Percentiles rank a stretch among this genome's conserved stretches.
Evolutionary conservation across 164 flowering plant species (phyloP).

Genomic region (Liriodendron chinense): DNA sequence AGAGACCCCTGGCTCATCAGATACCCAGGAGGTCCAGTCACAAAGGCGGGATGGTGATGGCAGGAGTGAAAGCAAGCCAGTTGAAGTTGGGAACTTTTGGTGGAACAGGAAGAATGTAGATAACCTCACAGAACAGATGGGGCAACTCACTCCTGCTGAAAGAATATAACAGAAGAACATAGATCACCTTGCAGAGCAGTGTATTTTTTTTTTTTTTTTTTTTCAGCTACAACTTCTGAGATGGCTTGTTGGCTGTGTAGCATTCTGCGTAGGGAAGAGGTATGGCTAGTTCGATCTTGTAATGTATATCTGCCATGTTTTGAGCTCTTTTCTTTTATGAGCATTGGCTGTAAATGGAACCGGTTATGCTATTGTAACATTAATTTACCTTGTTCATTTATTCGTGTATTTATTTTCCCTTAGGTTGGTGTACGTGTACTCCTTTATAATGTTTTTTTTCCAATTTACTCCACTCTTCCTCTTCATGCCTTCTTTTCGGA

Average conservation of each 20-base stretch:
- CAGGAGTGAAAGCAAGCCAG: conserved; percentile 27
- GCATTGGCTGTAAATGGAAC: conserved; percentile 5
- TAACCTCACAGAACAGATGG: conserved; percentile 49
- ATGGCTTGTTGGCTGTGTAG: conserved; percentile 15
- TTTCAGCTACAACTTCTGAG: conserved; percentile 7
- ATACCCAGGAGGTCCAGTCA: conserved; percentile 46
- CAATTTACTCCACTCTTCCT: no score
- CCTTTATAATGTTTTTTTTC: neutral
- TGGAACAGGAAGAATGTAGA: conserved; percentile 47
- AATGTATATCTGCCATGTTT: conserved; percentile 13
- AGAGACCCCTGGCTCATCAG: conserved; percentile 53
- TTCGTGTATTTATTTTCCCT: neutral
- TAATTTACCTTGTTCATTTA: conserved; percentile 3
- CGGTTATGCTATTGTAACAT: conserved; percentile 6
- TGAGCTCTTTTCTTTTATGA: neutral
- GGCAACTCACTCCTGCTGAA: conserved; percentile 47
- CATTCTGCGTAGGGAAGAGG: conserved; percentile 16
- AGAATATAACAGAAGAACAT: conserved; percentile 23
- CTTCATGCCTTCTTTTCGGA: neutral
- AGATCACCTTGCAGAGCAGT: neutral
- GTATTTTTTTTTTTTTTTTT: conserved; percentile 15
- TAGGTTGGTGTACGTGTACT: conserved; percentile 1
- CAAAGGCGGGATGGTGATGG: conserved; percentile 33
- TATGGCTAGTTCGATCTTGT: conserved; percentile 22
- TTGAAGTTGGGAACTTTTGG: conserved; percentile 33